Evolutionary conservation across 306 rosid species (phyloP).

Genomic region (barrel medic (Medicago truncatula)): MtrunA17r5.0-ANR NC_053042.1:47457501-47458000

Average conservation of each 20-base stretch:
- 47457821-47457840: slow-evolving; percentile 12
- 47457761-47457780: slow-evolving; percentile 20
- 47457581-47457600: too few relatives aligned
- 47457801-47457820: slow-evolving; percentile 18
- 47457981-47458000: too few relatives aligned
- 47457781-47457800: slow-evolving; percentile 6
- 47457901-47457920: too few relatives aligned
- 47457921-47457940: neutral
- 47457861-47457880: neutral
- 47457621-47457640: too few relatives aligned
- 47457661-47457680: neutral
- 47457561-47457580: too few relatives aligned
- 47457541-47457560: too few relatives aligned
- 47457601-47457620: too few relatives aligned
- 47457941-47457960: neutral
- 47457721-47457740: neutral
- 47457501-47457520: too few relatives aligned
- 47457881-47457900: too few relatives aligned
- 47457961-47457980: too few relatives aligned
- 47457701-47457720: neutral
- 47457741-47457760: neutral
- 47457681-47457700: neutral
- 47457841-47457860: neutral
- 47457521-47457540: too few relatives aligned
- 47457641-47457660: too few relatives aligned